Base-by-base conservation (phyloP, 495 filamentous ascomycete genomes). In the Gamarada debralockiae region DNA sequence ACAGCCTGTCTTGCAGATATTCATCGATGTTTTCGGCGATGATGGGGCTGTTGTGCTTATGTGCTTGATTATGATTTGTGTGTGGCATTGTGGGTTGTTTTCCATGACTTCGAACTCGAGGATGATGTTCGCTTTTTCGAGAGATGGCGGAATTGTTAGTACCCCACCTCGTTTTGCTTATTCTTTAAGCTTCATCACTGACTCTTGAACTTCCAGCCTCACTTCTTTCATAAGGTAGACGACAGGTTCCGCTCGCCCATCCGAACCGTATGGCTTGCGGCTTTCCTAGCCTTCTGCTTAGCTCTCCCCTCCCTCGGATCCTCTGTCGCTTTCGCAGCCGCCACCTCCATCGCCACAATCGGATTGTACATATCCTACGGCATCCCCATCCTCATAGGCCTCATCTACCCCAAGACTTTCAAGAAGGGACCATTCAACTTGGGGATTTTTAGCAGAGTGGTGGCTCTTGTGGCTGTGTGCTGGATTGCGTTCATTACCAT, bases 321-420 rank as follows among this genome's bases (percentile, higher is more conserved):
- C 6, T 65, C 66, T 0, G 82, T 84, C 13, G 83, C 79, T 21
- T 88, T 80, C 64, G 67, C 72, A 25, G 83, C 78, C 12, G 83
- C 77, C 37, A 85, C 80, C 8, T 78, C 70, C 10, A 79, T 85
- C 43, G 80, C 77, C 9, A 85, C 84, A 13, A 86, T 87, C 42
- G 77, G 81, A 3, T 68, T 87, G 6, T 84, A 84, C 20, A 72
- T 85, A 17, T 80, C 76, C 48, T 89, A 87, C 63, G 82, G 81
- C 1, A 64, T 82, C 13, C 83, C 80, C 0, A 83, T 86, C 56
- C 65, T 86, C 36, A 80, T 80, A 52, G 76, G 72, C 0, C 41
- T 79, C 15, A 63, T 81, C 46, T 82, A 72, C 62, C 65, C 64
- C 41, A 17, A 25, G 0, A 55, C 62, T 3, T 70, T 71, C 53